Conservation (phyloP, 805 yeast genomes). For the Danielia reshetovae region DNA sequence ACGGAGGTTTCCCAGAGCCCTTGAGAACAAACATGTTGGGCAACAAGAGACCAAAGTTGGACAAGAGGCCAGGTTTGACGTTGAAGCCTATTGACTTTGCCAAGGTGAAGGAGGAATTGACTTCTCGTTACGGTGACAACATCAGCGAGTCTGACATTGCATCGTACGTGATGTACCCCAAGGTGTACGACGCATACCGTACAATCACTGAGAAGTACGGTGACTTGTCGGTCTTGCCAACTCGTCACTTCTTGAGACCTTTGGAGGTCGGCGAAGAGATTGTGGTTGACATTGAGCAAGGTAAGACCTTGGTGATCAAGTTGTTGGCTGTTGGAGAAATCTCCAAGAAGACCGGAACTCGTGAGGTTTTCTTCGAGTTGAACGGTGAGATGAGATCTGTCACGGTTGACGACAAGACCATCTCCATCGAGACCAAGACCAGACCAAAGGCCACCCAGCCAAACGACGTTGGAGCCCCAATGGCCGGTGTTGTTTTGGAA, state of each 20-base stretch:
- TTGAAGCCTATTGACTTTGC: constrained; percentile 80
- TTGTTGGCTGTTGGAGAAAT: constrained; percentile 91
- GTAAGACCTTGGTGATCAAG: constrained; percentile 89
- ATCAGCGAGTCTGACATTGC: constrained; percentile 89
- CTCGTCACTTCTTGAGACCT: constrained; percentile 83
- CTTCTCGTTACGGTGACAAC: constrained; percentile 65
- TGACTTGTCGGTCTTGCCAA: constrained; percentile 91
- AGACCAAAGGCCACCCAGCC: constrained; percentile 93
- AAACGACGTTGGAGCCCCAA: constrained; percentile 95
- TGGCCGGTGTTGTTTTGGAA: constrained; percentile 98
- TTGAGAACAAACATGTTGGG: constrained; percentile 85
- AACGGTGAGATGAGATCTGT: constrained; percentile 98
- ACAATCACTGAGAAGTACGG: constrained; percentile 75
- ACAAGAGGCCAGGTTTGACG: constrained; percentile 87
- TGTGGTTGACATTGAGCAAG: constrained; percentile 85
- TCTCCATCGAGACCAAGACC: constrained; percentile 77
- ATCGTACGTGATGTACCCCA: constrained; percentile 95
- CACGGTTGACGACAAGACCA: constrained; percentile 81
- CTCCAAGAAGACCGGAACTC: constrained; percentile 76
- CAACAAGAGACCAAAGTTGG: constrained; percentile 89
- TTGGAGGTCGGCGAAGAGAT: constrained; percentile 87
- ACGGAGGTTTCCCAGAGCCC: constrained; percentile 99
- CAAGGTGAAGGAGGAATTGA: constrained; percentile 67
- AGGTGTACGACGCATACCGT: constrained; percentile 87
- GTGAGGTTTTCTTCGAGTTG: constrained; percentile 96